A percentile compares a stretch with the other conserved stretches of the same genome.
Evolutionary conservation across 345 rosid species (phyloP).

Genomic region (Ailanthus altissimus): DNA sequence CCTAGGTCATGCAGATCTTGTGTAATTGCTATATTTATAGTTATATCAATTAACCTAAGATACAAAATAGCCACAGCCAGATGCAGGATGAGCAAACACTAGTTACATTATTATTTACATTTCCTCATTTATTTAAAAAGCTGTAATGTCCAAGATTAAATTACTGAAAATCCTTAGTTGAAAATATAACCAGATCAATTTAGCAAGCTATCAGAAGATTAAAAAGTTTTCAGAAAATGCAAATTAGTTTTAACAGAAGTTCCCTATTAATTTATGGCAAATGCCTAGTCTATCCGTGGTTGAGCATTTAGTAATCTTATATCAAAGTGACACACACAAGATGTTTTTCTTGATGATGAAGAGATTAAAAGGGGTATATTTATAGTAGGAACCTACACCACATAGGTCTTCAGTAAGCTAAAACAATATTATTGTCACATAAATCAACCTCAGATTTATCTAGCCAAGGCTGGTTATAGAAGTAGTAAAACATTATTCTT

Average conservation of each 20-base stretch:
- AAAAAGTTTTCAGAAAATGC: neutral
- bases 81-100: neutral
- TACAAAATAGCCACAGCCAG: neutral
- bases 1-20: neutral
- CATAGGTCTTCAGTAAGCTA: neutral
- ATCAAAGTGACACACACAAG: neutral
- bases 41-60: neutral
- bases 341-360: neutral
- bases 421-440: neutral
- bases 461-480: too few relatives aligned
- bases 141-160: neutral
- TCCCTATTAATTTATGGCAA: neutral
- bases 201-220: neutral
- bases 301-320: neutral
- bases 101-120: slow-evolving; percentile 27
- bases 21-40: neutral
- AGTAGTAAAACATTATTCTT: too few relatives aligned
- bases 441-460: neutral
- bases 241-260: neutral
- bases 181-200: neutral
- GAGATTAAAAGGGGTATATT: neutral
- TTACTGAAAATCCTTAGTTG: neutral
- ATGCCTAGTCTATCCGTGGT: neutral
- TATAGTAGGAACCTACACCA: neutral
- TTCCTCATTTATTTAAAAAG: slow-evolving; percentile 80